Evolutionary conservation across 441 rosid species (phyloP), one percentile per base, ranked within the genome.

Genomic region (Biscutella laevigata): DNA sequence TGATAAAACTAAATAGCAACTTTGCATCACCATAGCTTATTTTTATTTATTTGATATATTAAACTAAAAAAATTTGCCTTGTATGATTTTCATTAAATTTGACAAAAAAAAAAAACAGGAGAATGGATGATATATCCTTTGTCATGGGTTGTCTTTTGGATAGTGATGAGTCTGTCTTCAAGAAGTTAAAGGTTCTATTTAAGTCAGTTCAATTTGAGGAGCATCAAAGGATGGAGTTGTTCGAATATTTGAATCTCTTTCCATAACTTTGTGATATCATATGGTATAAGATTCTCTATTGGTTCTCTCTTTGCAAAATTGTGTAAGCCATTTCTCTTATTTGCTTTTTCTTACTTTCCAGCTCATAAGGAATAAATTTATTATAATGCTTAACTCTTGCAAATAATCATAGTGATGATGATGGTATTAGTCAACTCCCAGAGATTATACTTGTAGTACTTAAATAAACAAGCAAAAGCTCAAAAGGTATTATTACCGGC

Each of bases 141-240:
- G 68, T 66, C 71, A 26, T 61, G 71, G 76, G 11, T 72, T 53
- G 17, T 75, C 53, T 21, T 56, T 20, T 66, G 63, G 71, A 19
- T 30, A 22, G 45, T 62, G 49, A 51, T 68, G 58, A 34, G 38
- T 20, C 38, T 34, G 27, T 27, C 6, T 30, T 55, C n/a, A 57
- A 42, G 37, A 36, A 17, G 21, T 27, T 45, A 1, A 12, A 57
- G 16, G 43, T 9, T 56, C 15, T 45, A 4, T 4, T 19, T 44
- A 33, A 24, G 53, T 26, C 34, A 57, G 11, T 34, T 16, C 29
- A 57, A 7, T 17, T 1, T n/a, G 4, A 20, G n/a, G 35, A 45
- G 20, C 29, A 46, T 57, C 46, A 58, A 19, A 30, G 43, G 36
- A 24, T 60, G 13, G 20, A 27, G 21, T 51, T 59, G 32, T 52